phyloP scores from a whole-genome alignment of 495 filamentous ascomycete species.

The Aspergillus funiculosus region DNA sequence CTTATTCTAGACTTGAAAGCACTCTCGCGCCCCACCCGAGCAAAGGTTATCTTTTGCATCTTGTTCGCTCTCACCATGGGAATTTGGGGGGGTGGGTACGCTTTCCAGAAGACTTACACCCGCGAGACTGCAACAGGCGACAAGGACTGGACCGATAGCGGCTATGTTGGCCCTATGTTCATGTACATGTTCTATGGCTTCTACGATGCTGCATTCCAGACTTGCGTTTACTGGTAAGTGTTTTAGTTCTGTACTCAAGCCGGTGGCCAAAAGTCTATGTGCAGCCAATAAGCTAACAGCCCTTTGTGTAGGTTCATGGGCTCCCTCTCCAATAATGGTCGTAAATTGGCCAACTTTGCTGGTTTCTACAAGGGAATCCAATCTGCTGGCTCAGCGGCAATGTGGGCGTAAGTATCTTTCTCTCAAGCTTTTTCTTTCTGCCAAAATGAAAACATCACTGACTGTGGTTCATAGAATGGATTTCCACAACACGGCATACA shows the following conservation, averaged over 20 bases:
- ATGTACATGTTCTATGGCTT: constrained; percentile 93
- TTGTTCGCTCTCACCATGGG: constrained; percentile 71
- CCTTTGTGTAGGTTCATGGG: constrained; percentile 71
- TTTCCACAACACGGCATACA: constrained; percentile 54
- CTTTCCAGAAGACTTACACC: constrained; percentile 61
- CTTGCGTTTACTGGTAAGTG: constrained; percentile 77
- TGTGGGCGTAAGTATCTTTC: constrained; percentile 55
- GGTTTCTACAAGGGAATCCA: constrained; percentile 98
- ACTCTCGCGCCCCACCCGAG: constrained; percentile 65
- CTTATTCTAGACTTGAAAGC: constrained; percentile 62
- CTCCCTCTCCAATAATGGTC: constrained; percentile 80
- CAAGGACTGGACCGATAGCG: constrained; percentile 59
- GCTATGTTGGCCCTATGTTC: constrained; percentile 79
- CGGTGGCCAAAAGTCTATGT: neutral
- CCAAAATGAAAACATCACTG: neutral
- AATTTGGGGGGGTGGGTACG: constrained; percentile 86
- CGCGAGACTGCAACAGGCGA: constrained; percentile 44
- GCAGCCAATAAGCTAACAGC: constrained; percentile 1
- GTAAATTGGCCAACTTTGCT: constrained; percentile 86
- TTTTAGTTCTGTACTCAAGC: too few relatives aligned
- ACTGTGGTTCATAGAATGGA: constrained; percentile 46
- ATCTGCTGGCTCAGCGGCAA: constrained; percentile 84
- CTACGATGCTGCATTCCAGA: constrained; percentile 83
- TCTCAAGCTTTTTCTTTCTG: too few relatives aligned
- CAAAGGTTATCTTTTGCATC: constrained; percentile 60